Evolutionary conservation across 768 basidiomycete species (phyloP).

Genomic region (Phaffia tasmanica): DNA sequence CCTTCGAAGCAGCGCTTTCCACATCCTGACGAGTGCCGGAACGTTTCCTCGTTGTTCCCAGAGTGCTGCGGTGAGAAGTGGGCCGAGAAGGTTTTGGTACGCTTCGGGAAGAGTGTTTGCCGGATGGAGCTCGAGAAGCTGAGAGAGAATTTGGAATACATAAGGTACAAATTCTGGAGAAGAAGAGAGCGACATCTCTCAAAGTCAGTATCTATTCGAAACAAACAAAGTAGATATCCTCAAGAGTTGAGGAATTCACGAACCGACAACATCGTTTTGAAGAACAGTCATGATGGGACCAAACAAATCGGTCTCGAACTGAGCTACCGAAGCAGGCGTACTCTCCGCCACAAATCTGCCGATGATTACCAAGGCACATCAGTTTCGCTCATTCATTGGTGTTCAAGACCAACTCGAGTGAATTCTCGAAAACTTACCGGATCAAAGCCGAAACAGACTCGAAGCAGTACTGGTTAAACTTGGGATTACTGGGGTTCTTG

Average conservation of each 20-base stretch:
- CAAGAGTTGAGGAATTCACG: conserved; percentile 30
- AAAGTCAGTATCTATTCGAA: conserved; percentile 2
- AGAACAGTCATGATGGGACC: conserved; percentile 77
- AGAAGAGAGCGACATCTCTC: neutral
- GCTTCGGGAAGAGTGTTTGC: conserved; percentile 52
- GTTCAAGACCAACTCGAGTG: neutral
- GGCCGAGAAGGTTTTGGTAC: conserved; percentile 67
- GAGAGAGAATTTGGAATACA: conserved; percentile 89
- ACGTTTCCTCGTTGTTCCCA: conserved; percentile 95
- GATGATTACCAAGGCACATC: neutral
- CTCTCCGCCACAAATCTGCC: conserved; percentile 68
- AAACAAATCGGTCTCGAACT: conserved; percentile 72
- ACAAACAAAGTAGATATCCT: neutral
- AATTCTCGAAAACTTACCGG: conserved; percentile 44
- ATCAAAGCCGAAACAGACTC: conserved; percentile 91
- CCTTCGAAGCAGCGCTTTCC: conserved; percentile 68
- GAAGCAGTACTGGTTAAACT: conserved; percentile 95
- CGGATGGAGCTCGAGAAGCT: conserved; percentile 77
- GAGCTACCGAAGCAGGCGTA: conserved; percentile 52
- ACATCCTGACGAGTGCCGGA: conserved; percentile 77
- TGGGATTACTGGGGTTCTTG: conserved; percentile 93
- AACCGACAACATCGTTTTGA: conserved; percentile 86
- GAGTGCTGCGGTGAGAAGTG: conserved; percentile 68
- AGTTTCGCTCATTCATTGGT: neutral
- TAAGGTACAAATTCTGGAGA: conserved; percentile 85